Evolutionary conservation across 768 basidiomycete species (phyloP).

Genomic region (Brasilioporus rufonigricans): DNA sequence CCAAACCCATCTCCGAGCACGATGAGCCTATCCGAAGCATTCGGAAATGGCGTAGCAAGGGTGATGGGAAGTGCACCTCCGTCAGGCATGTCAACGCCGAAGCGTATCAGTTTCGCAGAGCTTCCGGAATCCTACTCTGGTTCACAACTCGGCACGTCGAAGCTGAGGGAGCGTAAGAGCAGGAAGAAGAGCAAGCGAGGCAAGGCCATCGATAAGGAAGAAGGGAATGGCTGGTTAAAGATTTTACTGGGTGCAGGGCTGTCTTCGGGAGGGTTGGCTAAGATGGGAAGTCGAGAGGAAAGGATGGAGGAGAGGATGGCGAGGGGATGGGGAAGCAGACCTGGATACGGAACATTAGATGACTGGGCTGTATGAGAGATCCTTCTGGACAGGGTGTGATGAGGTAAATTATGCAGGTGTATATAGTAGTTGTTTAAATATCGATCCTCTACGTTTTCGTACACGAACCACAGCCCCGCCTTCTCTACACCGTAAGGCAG

Average conservation of each 20-base stretch:
- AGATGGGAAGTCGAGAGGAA: constrained; percentile 39
- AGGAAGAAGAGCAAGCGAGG: constrained; percentile 35
- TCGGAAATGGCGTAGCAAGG: constrained; percentile 30
- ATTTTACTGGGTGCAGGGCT: constrained; percentile 19
- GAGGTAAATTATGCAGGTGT: constrained; percentile 14
- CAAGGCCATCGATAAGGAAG: constrained; percentile 31
- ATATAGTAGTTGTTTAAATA: constrained; percentile 2
- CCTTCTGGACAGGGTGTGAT: not conserved
- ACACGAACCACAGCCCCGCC: not conserved
- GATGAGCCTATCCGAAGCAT: constrained; percentile 25
- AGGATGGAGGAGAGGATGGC: constrained; percentile 51
- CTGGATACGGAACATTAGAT: constrained; percentile 42
- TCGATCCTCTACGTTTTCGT: not conserved
- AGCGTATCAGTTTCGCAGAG: constrained; percentile 77
- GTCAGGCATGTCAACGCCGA: constrained; percentile 59
- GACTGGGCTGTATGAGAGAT: constrained; percentile 52
- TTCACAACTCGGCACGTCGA: constrained; percentile 33
- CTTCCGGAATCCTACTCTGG: constrained; percentile 64
- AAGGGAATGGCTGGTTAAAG: constrained; percentile 25
- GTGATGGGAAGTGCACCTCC: constrained; percentile 40
- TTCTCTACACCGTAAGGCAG: not conserved
- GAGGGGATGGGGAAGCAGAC: constrained; percentile 46
- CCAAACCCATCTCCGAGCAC: constrained; percentile 36
- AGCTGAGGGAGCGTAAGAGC: constrained; percentile 31
- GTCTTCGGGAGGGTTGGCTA: constrained; percentile 22